A percentile compares a stretch with the other conserved stretches of the same genome.
Evolutionary conservation across 2,329 filamentous ascomycete species (phyloP).

Genomic region (Ascocoryne sarcoides): DNA sequence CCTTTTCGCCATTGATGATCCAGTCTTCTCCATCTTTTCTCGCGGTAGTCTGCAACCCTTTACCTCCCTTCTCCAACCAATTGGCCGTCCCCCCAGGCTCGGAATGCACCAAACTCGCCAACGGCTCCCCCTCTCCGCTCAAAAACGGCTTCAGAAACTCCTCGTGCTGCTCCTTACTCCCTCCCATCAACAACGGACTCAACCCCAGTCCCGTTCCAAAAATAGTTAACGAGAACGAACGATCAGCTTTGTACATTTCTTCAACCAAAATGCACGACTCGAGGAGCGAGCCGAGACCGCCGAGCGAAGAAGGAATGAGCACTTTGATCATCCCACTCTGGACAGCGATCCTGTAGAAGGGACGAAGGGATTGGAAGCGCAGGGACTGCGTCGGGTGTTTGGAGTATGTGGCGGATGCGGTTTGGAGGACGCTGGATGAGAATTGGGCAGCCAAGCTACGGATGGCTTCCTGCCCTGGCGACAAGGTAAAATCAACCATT

Average conservation of each 20-base stretch:
- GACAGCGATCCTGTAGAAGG: constrained; percentile 38
- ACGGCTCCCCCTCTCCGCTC: constrained; percentile 33
- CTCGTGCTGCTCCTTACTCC: constrained; percentile 33
- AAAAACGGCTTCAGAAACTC: constrained; percentile 41
- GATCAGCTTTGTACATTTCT: constrained; percentile 44
- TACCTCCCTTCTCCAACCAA: constrained; percentile 39
- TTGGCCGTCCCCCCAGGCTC: constrained; percentile 44
- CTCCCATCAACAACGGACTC: constrained; percentile 39
- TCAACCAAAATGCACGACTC: constrained; percentile 43
- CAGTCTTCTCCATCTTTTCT: constrained; percentile 39
- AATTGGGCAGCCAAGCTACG: constrained; percentile 24
- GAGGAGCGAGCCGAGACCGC: constrained; percentile 37
- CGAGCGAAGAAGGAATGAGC: constrained; percentile 37
- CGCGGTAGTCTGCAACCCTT: constrained; percentile 41
- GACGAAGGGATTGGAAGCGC: constrained; percentile 39
- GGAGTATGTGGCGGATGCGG: constrained; percentile 22
- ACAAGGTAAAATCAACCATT: constrained; percentile 29
- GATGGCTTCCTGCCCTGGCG: constrained; percentile 22
- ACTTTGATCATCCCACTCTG: constrained; percentile 38
- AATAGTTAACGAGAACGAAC: constrained; percentile 40
- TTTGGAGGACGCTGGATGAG: constrained; percentile 20
- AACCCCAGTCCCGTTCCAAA: constrained; percentile 44
- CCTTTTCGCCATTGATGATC: constrained; percentile 46
- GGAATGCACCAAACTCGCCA: constrained; percentile 43
- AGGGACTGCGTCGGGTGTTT: constrained; percentile 18